Percentiles rank a stretch among this genome's conserved stretches.
These are phyloP conservation scores for Mycena haematopus DNA, from an alignment of 768 basidiomycete species.

Conservation along the genomic window DNA sequence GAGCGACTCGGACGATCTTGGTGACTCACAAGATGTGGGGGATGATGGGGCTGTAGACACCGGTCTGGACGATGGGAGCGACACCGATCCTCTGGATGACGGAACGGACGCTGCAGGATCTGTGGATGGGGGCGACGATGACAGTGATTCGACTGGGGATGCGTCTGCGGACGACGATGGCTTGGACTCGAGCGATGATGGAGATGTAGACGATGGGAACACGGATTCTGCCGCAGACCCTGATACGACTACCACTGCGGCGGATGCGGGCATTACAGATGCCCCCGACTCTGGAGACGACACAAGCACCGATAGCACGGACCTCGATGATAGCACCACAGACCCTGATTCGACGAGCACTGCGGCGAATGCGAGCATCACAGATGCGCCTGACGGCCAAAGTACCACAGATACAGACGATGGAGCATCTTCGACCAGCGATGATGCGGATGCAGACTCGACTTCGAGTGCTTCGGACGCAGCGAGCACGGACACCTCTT, in stretches of 20 bases:
- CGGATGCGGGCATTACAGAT: conserved; percentile 1
- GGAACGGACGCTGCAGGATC: no score
- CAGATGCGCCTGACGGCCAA: background rate
- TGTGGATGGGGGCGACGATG: no score
- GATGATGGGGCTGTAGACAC: no score
- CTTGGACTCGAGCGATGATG: conserved; percentile 4
- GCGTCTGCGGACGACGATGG: background rate
- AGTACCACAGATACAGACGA: background rate
- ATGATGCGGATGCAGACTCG: background rate
- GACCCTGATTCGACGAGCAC: no score
- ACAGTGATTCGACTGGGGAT: background rate
- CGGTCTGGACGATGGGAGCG: no score
- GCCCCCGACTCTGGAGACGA: background rate
- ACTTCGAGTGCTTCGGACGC: background rate
- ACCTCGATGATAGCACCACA: no score
- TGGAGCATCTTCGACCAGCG: background rate
- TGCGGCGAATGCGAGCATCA: no score
- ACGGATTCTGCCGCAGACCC: background rate
- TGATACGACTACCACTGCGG: conserved; percentile 2
- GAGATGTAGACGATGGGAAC: background rate
- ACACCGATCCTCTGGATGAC: no score
- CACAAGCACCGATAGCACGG: background rate
- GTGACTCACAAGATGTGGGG: no score
- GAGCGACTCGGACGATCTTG: no score
- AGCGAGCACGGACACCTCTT: background rate